A percentile compares a stretch with the other conserved stretches of the same genome.
phyloP scores from a whole-genome alignment of 2,329 filamentous ascomycete species.

The Aspergillus pseudonomiae region DNA sequence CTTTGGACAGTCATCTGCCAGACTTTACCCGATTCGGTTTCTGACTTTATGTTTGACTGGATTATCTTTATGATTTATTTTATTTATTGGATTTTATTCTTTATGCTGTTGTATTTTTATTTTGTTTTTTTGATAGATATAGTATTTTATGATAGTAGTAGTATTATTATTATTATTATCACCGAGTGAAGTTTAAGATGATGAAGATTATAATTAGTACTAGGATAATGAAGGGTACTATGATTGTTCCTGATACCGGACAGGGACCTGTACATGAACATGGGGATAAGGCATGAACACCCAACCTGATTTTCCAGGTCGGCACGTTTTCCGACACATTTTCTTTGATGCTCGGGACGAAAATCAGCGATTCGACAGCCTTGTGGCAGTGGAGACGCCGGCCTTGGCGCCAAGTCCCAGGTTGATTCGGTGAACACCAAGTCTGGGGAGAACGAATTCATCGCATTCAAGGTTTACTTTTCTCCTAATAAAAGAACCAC shows the following conservation, averaged over 20 bases:
- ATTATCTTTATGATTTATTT: neutral
- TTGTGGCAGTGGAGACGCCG: slow-evolving; percentile 12
- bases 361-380: slow-evolving; percentile 18
- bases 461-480: neutral
- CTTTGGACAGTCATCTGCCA: neutral
- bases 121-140: neutral
- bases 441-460: neutral
- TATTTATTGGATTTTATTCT: too few relatives aligned
- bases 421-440: neutral
- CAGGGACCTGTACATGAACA: neutral
- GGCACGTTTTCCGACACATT: slow-evolving; percentile 20
- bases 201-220: neutral
- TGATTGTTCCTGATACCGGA: neutral
- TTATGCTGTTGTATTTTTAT: too few relatives aligned
- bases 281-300: neutral
- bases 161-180: neutral
- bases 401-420: neutral
- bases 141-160: neutral
- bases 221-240: neutral
- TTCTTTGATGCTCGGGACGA: slow-evolving; percentile 12
- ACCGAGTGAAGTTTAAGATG: neutral
- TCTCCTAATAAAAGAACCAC: neutral
- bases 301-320: neutral
- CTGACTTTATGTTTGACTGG: neutral
- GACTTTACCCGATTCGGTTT: neutral